Percentiles rank a stretch among this genome's conserved stretches.
These are phyloP conservation scores for Eragrostis nindensis DNA, from an alignment of 176 grass and related monocot species.

Conservation along the genomic window DNA sequence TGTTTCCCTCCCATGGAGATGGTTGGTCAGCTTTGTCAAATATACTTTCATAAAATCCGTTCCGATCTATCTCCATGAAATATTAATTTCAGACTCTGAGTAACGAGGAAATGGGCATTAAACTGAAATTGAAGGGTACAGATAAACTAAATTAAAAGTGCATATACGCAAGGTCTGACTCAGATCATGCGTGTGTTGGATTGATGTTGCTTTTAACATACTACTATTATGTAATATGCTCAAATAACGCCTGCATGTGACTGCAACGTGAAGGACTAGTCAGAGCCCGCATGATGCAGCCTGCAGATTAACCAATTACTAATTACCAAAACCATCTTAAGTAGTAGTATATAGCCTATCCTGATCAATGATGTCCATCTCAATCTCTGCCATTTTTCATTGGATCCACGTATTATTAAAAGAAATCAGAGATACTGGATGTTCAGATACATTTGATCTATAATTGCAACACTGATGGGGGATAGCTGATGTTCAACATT, in stretches of 20 bases:
- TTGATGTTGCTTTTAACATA: not conserved
- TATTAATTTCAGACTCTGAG: no score
- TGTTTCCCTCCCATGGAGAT: not conserved
- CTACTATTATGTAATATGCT: not conserved
- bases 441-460: not conserved
- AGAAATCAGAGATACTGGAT: not conserved
- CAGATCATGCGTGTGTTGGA: not conserved
- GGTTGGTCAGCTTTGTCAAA: no score
- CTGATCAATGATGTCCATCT: not conserved
- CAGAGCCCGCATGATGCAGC: slow-evolving; percentile 25
- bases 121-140: not conserved
- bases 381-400: not conserved
- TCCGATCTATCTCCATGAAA: no score
- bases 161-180: not conserved
- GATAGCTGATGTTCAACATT: not conserved
- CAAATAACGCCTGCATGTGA: not conserved
- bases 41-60: no score
- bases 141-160: not conserved
- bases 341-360: not conserved
- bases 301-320: not conserved
- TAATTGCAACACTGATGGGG: not conserved
- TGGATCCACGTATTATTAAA: not conserved
- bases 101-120: no score
- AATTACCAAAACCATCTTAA: not conserved
- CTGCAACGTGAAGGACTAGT: not conserved